These are phyloP conservation scores for Globisporangium paroecandrum DNA, from an alignment of 352 stramenopile genomes.

Conservation along the genomic window DNA sequence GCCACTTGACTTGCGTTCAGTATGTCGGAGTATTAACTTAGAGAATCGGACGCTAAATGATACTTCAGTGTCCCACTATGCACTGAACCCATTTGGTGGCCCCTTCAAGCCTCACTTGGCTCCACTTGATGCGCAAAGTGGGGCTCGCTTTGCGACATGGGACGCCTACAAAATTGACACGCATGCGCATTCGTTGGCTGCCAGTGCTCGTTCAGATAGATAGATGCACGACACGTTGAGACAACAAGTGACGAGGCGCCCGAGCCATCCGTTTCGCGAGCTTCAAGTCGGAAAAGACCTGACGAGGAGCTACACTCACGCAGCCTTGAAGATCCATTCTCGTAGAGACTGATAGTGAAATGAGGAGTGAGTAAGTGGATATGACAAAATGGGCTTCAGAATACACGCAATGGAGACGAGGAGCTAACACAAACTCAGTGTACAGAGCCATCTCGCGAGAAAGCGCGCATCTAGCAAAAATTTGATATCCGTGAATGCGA, in stretches of 20 bases:
- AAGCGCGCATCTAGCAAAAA: background rate
- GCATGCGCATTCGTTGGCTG: background rate
- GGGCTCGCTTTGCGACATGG: background rate
- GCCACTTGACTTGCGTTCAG: constrained; percentile 13
- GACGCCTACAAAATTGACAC: background rate
- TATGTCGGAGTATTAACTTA: background rate
- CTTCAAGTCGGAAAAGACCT: background rate
- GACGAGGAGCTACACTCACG: background rate
- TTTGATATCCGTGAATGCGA: background rate
- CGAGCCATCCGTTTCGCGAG: background rate
- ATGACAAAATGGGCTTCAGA: background rate
- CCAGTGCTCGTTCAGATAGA: background rate
- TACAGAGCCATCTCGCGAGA: background rate
- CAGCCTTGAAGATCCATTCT: background rate
- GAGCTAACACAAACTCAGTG: background rate
- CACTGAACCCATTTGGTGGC: background rate
- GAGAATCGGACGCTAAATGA: background rate
- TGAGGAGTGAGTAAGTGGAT: background rate
- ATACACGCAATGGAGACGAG: background rate
- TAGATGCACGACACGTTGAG: background rate
- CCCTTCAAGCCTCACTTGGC: background rate
- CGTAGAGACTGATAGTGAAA: background rate
- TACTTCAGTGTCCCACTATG: background rate
- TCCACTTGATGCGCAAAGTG: background rate
- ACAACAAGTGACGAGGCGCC: constrained; percentile 6